Base-by-base conservation (phyloP, 108 stramenopile genomes). In the Chaetoceros muelleri region DNA sequence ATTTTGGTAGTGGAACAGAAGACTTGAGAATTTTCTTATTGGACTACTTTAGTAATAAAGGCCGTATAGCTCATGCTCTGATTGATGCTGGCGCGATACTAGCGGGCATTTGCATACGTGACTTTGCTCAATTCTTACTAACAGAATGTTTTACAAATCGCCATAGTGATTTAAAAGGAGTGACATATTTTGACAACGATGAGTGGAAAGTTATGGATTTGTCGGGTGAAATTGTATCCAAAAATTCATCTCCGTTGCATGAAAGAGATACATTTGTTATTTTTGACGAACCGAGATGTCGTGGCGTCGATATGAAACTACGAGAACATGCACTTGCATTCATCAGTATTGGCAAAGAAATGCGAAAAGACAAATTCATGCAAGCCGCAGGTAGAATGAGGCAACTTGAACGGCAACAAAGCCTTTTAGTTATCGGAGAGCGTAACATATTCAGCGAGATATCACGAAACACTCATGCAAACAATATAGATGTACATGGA, bases 341-440 rank as follows among this genome's bases (percentile, higher is more conserved):
- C 25, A 46, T 80, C 44, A 80, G 75, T 3, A 64, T 80, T 13
- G 75, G 69, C n/a, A 71, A 74, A 23, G 52, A 70, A 29, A 30
- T 73, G 8, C 57, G 65, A n/a, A 81, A 81, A 40, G 79, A 81
- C 61, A 76, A 77, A 28, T 55, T 81, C 2, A 76, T 81, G 75
- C 79, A 81, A 52, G 75, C 75, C 30, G 75, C 75, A 27, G 79
- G 75, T 17, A 56, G 79, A n/a, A 26, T 76, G 18, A 56, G 79
- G 2, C 69, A 69, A 30, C 69, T 80, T 16, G 72, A 64, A 20
- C 52, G 64, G 10, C 46, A 51, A 27, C 79, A 80, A 47, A 69
- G 58, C 24, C 52, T 80, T 13, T 29, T 73, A 16, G 44, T 80
- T 27, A 72, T 67, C 5, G 69, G 74, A 47, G 64, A 48, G 21